These are phyloP conservation scores for Neofusicoccum laricinum DNA, from an alignment of 2,329 filamentous ascomycete genomes.

Conservation along the genomic window DNA sequence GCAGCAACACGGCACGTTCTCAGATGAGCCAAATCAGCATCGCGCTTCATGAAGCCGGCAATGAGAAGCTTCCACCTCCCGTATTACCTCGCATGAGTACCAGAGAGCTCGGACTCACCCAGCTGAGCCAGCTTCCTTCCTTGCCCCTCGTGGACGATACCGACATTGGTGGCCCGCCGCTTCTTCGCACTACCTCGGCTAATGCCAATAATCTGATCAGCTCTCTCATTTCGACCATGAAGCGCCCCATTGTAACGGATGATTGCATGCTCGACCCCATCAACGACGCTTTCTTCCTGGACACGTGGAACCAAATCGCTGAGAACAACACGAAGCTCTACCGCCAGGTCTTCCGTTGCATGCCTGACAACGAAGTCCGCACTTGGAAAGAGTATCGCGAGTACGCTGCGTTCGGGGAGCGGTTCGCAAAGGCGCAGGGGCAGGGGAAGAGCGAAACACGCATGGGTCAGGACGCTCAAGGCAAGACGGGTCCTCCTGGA, in stretches of 20 bases:
- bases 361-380: conserved; percentile 91
- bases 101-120: conserved; percentile 64
- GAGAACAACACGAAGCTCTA: conserved; percentile 95
- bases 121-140: conserved; percentile 66
- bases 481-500: conserved; percentile 50
- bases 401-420: conserved; percentile 71
- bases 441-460: conserved; percentile 51
- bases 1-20: conserved; percentile 32
- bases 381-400: conserved; percentile 93
- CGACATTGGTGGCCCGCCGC: conserved; percentile 75
- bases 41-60: conserved; percentile 29
- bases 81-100: conserved; percentile 59
- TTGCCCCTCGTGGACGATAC: conserved; percentile 72
- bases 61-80: conserved; percentile 59
- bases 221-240: conserved; percentile 62
- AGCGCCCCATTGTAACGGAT: conserved; percentile 70
- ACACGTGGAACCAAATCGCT: conserved; percentile 83
- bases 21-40: conserved; percentile 29
- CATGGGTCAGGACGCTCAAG: conserved; percentile 47
- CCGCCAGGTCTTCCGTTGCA: conserved; percentile 89
- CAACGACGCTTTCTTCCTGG: conserved; percentile 75
- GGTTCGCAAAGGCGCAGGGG: conserved; percentile 67
- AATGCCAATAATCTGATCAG: conserved; percentile 50
- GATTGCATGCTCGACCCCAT: conserved; percentile 95
- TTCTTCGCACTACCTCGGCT: conserved; percentile 50